Evolutionary conservation across 2,329 filamentous ascomycete genomes (phyloP).

Genomic region (Claviceps purpurea): DNA sequence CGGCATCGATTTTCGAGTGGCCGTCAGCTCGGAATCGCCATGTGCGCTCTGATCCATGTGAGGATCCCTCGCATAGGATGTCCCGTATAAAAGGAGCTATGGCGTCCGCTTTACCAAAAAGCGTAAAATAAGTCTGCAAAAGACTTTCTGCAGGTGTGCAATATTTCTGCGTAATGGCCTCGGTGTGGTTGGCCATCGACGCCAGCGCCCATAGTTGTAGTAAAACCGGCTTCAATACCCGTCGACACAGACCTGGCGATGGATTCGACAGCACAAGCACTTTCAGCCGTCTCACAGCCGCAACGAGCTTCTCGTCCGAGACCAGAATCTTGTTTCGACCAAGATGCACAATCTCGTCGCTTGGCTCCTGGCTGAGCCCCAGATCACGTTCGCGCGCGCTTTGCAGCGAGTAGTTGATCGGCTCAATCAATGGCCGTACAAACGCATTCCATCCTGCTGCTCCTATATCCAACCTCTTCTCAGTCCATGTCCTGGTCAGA

Average conservation of each 20-base stretch:
- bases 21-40: slow-evolving; percentile 41
- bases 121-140: slow-evolving; percentile 42
- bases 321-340: slow-evolving; percentile 31
- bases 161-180: slow-evolving; percentile 23
- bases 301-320: slow-evolving; percentile 30
- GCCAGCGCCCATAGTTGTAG: slow-evolving; percentile 51
- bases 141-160: slow-evolving; percentile 34
- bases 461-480: slow-evolving; percentile 19
- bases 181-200: slow-evolving; percentile 30
- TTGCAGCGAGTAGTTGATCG: slow-evolving; percentile 32
- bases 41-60: slow-evolving; percentile 13
- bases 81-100: slow-evolving; percentile 37
- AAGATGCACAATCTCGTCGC: slow-evolving; percentile 31
- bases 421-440: slow-evolving; percentile 40
- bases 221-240: slow-evolving; percentile 45
- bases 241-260: slow-evolving; percentile 49
- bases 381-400: background rate
- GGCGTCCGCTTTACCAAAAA: slow-evolving; percentile 38
- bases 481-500: background rate
- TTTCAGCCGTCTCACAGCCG: slow-evolving; percentile 40
- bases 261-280: slow-evolving; percentile 49
- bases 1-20: slow-evolving; percentile 39
- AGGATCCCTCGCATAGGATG: slow-evolving; percentile 40
- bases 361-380: slow-evolving; percentile 9
- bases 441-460: slow-evolving; percentile 49